These are phyloP conservation scores for Crithidia fasciculata DNA, from an alignment of 208 protist genomes.

Conservation along the genomic window DNA sequence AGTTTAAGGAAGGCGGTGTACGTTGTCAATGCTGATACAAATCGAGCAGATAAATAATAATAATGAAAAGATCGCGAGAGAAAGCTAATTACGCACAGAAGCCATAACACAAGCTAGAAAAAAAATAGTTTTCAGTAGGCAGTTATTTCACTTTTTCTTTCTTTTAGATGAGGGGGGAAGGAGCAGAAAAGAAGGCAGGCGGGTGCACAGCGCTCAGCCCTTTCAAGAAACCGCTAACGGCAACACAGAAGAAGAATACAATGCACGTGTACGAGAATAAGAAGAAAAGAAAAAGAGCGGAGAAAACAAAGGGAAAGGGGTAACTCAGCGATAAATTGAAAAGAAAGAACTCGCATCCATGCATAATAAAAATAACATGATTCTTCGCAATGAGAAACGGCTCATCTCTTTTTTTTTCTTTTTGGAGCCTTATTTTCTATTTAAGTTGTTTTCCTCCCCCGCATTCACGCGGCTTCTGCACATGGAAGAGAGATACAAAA, in stretches of 20 bases:
- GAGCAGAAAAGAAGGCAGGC: no score
- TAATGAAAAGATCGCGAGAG: no score
- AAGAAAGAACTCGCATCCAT: not conserved
- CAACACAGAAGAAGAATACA: not conserved
- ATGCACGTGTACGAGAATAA: not conserved
- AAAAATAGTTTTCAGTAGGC: no score
- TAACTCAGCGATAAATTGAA: not conserved
- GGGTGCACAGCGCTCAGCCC: no score
- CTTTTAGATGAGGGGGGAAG: no score
- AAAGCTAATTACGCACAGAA: no score
- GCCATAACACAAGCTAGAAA: no score
- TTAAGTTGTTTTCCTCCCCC: no score
- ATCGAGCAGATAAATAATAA: not conserved
- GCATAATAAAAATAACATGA: not conserved
- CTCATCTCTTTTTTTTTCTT: not conserved
- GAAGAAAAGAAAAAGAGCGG: conserved; percentile 3
- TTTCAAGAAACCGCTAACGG: no score
- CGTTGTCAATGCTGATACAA: not conserved
- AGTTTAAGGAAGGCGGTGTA: not conserved
- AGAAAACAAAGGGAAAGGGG: not conserved
- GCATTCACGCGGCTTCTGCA: not conserved
- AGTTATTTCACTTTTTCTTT: no score
- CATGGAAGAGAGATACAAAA: not conserved
- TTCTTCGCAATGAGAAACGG: not conserved
- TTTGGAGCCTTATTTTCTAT: not conserved